These are phyloP conservation scores for Pestalotiopsis sp. DNA, from an alignment of 2,329 filamentous ascomycete genomes.

Conservation along the genomic window DNA sequence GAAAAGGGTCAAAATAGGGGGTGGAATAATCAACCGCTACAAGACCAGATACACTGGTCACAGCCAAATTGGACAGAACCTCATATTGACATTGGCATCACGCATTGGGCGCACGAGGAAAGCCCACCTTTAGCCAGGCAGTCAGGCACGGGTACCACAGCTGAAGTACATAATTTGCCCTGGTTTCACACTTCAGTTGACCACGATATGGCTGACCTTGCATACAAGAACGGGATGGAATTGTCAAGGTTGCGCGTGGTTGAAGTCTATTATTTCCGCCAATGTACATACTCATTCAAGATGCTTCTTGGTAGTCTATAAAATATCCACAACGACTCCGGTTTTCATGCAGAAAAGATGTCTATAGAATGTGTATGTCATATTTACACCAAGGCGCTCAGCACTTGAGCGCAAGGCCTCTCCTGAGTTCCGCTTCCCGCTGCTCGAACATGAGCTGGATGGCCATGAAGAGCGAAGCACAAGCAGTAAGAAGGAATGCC, in stretches of 20 bases:
- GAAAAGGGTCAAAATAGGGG: no score
- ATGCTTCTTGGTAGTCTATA: not conserved
- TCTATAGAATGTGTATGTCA: not conserved
- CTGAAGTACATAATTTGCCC: no score
- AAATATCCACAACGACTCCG: not conserved
- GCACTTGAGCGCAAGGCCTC: constrained; percentile 48
- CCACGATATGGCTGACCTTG: no score
- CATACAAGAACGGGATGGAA: not conserved
- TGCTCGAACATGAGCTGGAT: constrained; percentile 97
- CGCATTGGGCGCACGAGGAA: no score
- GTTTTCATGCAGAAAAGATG: not conserved
- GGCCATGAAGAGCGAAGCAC: constrained; percentile 77
- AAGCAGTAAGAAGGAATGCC: constrained; percentile 73
- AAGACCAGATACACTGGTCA: no score
- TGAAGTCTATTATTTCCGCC: not conserved
- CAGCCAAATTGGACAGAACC: no score
- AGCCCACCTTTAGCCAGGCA: no score
- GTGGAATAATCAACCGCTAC: no score
- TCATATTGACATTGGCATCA: no score
- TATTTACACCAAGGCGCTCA: not conserved
- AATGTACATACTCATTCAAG: not conserved
- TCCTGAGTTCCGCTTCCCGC: constrained; percentile 79
- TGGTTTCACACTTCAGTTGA: no score
- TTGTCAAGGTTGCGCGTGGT: not conserved
- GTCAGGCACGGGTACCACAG: no score